These are phyloP conservation scores for Cordyceps pruinosa DNA, from an alignment of 2,329 filamentous ascomycete genomes.

Conservation along the genomic window DNA sequence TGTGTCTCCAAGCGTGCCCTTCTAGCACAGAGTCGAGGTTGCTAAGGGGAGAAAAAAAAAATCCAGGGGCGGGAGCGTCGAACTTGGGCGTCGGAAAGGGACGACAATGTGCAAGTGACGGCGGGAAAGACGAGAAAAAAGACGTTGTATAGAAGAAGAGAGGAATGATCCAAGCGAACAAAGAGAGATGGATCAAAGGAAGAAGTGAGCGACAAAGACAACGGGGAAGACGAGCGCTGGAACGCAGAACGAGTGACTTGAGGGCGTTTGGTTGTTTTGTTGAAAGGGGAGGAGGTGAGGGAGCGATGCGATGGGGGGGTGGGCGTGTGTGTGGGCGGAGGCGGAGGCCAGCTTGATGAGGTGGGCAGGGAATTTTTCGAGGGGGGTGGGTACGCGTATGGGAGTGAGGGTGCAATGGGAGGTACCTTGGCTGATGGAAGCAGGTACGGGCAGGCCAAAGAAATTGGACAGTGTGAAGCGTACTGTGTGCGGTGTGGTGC, in stretches of 20 bases:
- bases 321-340: constrained; percentile 19
- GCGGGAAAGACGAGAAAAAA: background rate
- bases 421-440: too few species aligned
- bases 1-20: background rate
- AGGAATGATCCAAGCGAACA: constrained; percentile 8
- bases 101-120: background rate
- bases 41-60: too few species aligned
- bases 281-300: constrained; percentile 27
- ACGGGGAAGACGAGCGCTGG: constrained; percentile 4
- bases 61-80: background rate
- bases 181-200: constrained; percentile 9
- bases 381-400: constrained; percentile 6
- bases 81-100: background rate
- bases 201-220: constrained; percentile 12
- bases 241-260: constrained; percentile 14
- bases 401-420: too few species aligned
- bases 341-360: constrained; percentile 11
- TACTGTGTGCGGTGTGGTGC: background rate
- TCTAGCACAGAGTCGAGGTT: background rate
- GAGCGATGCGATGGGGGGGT: constrained; percentile 12
- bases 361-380: constrained; percentile 16
- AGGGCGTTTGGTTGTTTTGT: constrained; percentile 28
- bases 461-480: background rate
- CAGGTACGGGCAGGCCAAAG: background rate
- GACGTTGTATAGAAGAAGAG: constrained; percentile 11